A percentile compares a stretch with the other conserved stretches of the same genome.
Conservation (phyloP, 176 grass and related monocot genomes). For the Eremochloa ophiuroides region DNA sequence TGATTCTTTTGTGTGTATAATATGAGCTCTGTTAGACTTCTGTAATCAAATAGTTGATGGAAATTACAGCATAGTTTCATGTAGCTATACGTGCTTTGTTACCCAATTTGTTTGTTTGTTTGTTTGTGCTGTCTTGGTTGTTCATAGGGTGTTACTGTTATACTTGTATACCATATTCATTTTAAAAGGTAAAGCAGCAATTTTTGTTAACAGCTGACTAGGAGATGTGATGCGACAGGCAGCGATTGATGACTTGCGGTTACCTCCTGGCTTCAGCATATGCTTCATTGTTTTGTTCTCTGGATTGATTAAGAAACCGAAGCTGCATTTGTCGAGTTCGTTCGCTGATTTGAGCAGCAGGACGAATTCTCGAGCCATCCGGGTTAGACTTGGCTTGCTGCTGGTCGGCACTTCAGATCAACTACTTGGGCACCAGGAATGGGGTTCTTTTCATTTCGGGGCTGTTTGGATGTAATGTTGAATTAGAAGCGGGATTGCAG, state of each 20-base stretch:
- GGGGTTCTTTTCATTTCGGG: too few species aligned
- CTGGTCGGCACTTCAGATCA: too few species aligned
- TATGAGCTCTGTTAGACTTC: conserved; percentile 9
- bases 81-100: conserved; percentile 2
- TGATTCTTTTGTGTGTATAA: conserved; percentile 44
- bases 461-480: too few species aligned
- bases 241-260: background rate
- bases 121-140: background rate
- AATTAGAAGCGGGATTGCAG: too few species aligned
- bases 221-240: background rate
- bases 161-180: background rate
- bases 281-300: background rate
- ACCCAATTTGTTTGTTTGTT: conserved; percentile 5
- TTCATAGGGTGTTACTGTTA: background rate
- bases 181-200: background rate
- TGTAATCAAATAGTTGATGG: background rate
- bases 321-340: background rate
- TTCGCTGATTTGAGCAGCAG: background rate
- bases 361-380: too few species aligned
- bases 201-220: too few species aligned
- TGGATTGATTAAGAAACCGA: background rate
- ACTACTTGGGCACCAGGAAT: too few species aligned
- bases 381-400: too few species aligned
- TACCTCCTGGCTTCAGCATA: background rate
- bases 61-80: background rate